Evolutionary conservation across 164 flowering plant species (phyloP).

Genomic region (Sedum album): DNA sequence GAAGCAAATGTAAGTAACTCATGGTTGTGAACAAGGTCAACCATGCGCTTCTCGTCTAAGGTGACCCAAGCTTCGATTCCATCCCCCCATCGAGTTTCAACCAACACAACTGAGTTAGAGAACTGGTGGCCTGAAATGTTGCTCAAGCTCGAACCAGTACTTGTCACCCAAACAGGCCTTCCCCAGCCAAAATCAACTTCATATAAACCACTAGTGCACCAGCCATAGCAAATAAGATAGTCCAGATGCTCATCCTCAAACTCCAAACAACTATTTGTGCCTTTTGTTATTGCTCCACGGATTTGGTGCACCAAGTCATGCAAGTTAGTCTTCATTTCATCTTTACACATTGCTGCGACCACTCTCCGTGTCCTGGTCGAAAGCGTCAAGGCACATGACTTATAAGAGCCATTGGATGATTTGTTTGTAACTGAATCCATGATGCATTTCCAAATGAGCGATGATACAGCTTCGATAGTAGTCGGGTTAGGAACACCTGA

Average conservation of each 20-base stretch:
- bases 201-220: constrained; percentile 15
- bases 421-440: constrained; percentile 16
- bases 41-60: constrained; percentile 11
- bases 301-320: constrained; percentile 1
- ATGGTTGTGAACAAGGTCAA: background rate
- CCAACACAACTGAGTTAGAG: background rate
- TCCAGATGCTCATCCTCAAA: background rate
- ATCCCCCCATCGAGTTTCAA: constrained; percentile 12
- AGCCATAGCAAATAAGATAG: constrained; percentile 7
- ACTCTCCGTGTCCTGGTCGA: background rate
- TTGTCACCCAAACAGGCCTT: constrained; percentile 20
- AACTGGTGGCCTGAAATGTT: constrained; percentile 1
- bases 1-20: constrained; percentile 9
- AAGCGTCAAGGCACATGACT: constrained; percentile 21
- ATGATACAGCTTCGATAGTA: constrained; percentile 39
- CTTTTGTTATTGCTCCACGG: background rate
- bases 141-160: background rate
- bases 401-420: constrained; percentile 7
- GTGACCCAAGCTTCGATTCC: constrained; percentile 16
- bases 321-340: background rate
- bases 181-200: constrained; percentile 31
- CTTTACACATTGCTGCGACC: constrained; percentile 1
- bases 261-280: background rate
- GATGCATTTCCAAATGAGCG: constrained; percentile 36
- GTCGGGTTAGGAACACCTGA: constrained; percentile 21